These are phyloP conservation scores for Globisporangium apiculatum DNA, from an alignment of 352 stramenopile genomes.

Conservation along the genomic window DNA sequence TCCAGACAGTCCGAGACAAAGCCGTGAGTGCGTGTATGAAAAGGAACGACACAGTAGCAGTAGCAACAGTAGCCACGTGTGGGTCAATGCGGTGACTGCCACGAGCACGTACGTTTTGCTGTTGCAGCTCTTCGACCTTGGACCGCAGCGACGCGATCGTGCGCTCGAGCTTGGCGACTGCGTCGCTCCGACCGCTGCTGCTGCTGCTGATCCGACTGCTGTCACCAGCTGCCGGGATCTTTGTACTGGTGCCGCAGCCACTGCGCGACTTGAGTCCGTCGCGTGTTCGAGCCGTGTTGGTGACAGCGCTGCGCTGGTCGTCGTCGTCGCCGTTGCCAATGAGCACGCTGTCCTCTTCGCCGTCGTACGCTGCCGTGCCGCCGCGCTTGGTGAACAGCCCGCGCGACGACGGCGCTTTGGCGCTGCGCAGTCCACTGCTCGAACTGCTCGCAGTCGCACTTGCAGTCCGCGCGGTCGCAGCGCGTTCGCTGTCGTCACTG, in stretches of 20 bases:
- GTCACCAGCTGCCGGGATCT: not conserved
- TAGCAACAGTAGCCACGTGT: too few species aligned
- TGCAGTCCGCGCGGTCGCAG: conserved; percentile 1
- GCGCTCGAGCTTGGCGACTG: conserved; percentile 44
- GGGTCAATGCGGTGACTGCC: not conserved
- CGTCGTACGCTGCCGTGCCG: conserved; percentile 25
- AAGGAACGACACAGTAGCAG: not conserved
- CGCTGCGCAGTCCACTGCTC: conserved; percentile 5
- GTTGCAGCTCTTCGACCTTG: conserved; percentile 65
- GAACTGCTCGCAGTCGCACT: not conserved
- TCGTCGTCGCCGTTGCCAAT: conserved; percentile 50
- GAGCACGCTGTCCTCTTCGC: conserved; percentile 59
- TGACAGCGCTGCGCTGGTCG: not conserved
- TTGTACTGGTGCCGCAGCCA: not conserved
- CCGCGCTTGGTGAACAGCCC: conserved; percentile 50
- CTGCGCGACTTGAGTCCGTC: conserved; percentile 14
- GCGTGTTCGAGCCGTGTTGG: not conserved
- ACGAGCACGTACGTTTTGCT: conserved; percentile 56
- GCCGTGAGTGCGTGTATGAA: not conserved
- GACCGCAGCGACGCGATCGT: conserved; percentile 40
- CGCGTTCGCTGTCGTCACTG: conserved; percentile 5
- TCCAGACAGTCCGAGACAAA: not conserved
- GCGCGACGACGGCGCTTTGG: conserved; percentile 36
- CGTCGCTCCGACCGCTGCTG: conserved; percentile 10
- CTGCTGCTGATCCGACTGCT: not conserved